Percentiles rank a stretch among this genome's conserved stretches.
Conservation (phyloP, 2,329 filamentous ascomycete genomes). For the Sporothrix euskadiensis region DNA sequence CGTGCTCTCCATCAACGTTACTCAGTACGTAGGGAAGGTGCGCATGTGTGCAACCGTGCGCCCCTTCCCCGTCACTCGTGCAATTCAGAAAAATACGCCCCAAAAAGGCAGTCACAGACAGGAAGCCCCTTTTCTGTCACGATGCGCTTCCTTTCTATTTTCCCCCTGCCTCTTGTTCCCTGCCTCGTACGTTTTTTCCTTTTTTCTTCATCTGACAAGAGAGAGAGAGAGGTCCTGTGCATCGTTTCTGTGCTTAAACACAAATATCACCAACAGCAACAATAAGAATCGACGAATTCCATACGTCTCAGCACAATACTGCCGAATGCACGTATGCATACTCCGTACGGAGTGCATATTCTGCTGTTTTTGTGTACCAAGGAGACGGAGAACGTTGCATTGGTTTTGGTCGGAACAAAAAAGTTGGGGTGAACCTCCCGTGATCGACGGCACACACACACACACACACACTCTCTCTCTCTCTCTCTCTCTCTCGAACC, state of each 20-base stretch:
- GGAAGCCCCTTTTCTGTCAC: neutral
- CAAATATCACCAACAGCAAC: neutral
- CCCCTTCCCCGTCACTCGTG: neutral
- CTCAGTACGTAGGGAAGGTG: neutral
- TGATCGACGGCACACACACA: neutral
- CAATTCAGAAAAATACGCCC: neutral
- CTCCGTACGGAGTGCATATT: neutral
- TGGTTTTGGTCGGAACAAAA: neutral
- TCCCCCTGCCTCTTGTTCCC: neutral
- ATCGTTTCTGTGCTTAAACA: neutral
- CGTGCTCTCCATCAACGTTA: neutral
- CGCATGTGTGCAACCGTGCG: neutral
- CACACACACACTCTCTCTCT: no score
- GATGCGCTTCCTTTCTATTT: neutral
- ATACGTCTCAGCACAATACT: constrained; percentile 14
- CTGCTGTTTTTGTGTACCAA: neutral
- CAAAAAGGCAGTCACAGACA: neutral
- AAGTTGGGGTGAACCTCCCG: constrained; percentile 7
- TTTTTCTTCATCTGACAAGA: neutral
- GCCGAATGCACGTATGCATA: neutral
- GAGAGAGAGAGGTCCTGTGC: neutral
- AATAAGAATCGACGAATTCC: neutral
- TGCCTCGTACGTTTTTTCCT: neutral
- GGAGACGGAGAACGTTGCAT: constrained; percentile 12
- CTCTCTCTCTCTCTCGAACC: neutral